Base-by-base conservation (phyloP, 257 asterid genomes). In the Ophiorrhiza pumila region DNA sequence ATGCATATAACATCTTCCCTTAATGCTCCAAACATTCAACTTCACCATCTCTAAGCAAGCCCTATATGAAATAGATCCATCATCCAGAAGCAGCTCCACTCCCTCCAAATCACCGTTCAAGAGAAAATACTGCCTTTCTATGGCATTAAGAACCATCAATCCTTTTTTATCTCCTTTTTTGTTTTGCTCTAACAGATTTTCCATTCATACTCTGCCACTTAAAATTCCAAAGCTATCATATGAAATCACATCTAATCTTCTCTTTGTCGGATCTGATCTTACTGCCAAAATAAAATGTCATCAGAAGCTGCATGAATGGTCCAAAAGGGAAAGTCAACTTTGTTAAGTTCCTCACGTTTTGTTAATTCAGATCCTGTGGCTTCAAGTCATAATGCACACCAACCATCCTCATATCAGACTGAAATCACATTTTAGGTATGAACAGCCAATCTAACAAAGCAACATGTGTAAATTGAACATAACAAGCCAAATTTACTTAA, bases 21-120 rank as follows among this genome's bases (percentile, higher is more conserved):
- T 25, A 31, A 25, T 17, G 34, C 11, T 13, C 14, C 12, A 50
- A 65, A 61, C 2, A 18, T 22, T 31, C 46, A 7, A 62, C 47
- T 49, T 39, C 39, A 37, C 31, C 25, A 39, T 64, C 50, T 64
- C 31, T 41, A 43, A 64, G 27, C 15, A 5, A 43, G 68, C 47
- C 37, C 47, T 2, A 13, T 7, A 31, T 59, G 39, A 13, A n/a
- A 58, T 27, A 11, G 37, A 41, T 58, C 52, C 39, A 58, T n/a
- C 4, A 15, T 34, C 29, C 14, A 37, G 13, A 61, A 43, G 27
- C 58, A 43, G 56, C 37, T 39, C 31, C 15, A 41, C 32, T 65
- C 71, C n/a, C 56, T 45, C 56, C 56, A 65, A 65, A 25, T 13
- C 56, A 65, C 27, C 71, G 23, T 45, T 25, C n/a, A n/a, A 15